These are phyloP conservation scores for Trametes sp. DNA, from an alignment of 1,284 basidiomycete species.

Conservation along the genomic window DNA sequence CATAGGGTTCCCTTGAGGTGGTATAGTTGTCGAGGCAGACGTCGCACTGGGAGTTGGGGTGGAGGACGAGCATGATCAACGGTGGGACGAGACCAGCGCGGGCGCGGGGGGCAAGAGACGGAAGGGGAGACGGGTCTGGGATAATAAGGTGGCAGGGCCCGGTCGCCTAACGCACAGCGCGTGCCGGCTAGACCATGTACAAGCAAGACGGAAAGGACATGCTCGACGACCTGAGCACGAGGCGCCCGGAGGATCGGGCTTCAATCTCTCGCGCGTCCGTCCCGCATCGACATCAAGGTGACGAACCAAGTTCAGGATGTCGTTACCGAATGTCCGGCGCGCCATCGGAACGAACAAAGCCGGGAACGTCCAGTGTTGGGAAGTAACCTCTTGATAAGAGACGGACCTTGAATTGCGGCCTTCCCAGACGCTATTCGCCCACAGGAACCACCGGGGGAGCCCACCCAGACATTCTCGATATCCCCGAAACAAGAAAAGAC, in stretches of 20 bases:
- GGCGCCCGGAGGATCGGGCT: slow-evolving; percentile 41
- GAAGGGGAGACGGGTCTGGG: slow-evolving; percentile 23
- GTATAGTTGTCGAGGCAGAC: slow-evolving; percentile 55
- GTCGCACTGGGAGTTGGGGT: slow-evolving; percentile 54
- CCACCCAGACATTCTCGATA: slow-evolving; percentile 20
- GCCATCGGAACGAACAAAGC: slow-evolving; percentile 31
- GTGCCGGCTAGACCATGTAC: slow-evolving; percentile 41
- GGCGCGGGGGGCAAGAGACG: slow-evolving; percentile 35
- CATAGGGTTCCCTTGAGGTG: slow-evolving; percentile 46
- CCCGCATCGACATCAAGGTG: slow-evolving; percentile 31
- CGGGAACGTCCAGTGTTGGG: slow-evolving; percentile 26
- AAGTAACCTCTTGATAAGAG: slow-evolving; percentile 31
- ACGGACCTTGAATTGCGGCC: slow-evolving; percentile 26
- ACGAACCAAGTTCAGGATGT: slow-evolving; percentile 30
- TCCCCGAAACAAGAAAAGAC: slow-evolving; percentile 23
- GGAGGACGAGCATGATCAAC: slow-evolving; percentile 53
- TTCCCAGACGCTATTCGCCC: slow-evolving; percentile 28
- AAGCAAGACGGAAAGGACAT: slow-evolving; percentile 37
- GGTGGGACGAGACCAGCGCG: slow-evolving; percentile 35
- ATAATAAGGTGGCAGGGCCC: slow-evolving; percentile 41
- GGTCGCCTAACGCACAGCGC: slow-evolving; percentile 44
- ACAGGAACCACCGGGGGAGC: slow-evolving; percentile 25
- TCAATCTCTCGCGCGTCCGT: slow-evolving; percentile 35
- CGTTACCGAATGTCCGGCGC: slow-evolving; percentile 34
- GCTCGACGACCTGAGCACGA: slow-evolving; percentile 34